Conservation (phyloP, 148 eudicot genomes). For the Spergularia marina region DNA sequence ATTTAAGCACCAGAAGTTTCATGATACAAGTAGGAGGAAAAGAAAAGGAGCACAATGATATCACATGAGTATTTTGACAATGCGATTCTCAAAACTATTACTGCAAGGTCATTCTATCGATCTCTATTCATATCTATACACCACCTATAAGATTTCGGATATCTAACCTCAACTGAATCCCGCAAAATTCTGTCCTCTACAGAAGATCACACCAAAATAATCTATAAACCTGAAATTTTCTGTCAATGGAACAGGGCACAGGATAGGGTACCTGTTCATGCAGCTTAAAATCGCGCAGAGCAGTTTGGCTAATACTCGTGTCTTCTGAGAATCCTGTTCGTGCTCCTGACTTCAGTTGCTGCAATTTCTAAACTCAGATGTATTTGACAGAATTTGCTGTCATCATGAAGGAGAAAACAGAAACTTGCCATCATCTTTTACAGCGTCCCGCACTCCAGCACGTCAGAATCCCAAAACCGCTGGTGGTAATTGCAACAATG, state of each 20-base stretch:
- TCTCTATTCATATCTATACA: constrained; percentile 17
- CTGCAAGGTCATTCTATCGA: neutral
- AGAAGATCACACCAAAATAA: constrained; percentile 8
- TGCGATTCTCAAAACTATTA: neutral
- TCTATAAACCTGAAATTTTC: constrained; percentile 15
- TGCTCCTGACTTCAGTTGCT: neutral
- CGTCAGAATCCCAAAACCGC: constrained; percentile 45
- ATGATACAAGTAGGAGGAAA: too few species aligned
- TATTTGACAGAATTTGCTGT: neutral
- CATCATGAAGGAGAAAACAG: neutral
- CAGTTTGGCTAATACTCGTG: neutral
- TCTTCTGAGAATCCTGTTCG: neutral
- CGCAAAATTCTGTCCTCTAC: constrained; percentile 22
- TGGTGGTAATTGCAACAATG: constrained; percentile 48
- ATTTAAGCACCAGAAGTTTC: too few species aligned
- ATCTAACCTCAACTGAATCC: constrained; percentile 18
- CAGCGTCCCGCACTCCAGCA: neutral
- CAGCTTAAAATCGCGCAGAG: neutral
- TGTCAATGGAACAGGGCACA: neutral
- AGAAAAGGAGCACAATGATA: neutral
- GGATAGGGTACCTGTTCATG: too few species aligned
- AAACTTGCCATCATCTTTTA: neutral
- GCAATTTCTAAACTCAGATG: neutral
- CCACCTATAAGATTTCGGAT: neutral
- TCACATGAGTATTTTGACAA: neutral